Base-by-base conservation (phyloP, 179 eudicot species). In the Nepenthes alata region DNA sequence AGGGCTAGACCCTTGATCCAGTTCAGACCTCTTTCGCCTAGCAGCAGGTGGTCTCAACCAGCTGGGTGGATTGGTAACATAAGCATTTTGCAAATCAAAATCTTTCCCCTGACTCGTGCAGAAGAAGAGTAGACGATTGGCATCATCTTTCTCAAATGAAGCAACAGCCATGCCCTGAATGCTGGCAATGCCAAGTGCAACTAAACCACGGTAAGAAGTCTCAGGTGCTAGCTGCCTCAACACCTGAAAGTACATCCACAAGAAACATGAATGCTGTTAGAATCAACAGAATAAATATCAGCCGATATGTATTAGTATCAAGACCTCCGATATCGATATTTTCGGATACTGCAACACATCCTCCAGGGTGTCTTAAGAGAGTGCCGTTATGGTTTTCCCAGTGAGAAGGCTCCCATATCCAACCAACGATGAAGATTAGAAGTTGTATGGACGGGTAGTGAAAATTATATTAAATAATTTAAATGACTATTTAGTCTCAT, bases 221-320 rank as follows among this genome's bases (percentile, higher is more conserved):
- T 93, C 95, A 13, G 87, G 98, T 50, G 98, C 98, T 62, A 93
- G 82, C 81, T 93, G 98, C 75, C 98, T 80, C 74, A 93, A 69
- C 62, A 93, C 93, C 98, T 93, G 73, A 35, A 73, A 62, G 25
- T 41, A 7, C 45, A 41, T 70, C 10, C 10, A 55, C 38, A 35
- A 16, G 11, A 25, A 3, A 10, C 5, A 58, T 13, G 45, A 4
- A 41, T 41, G 45, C 5, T 4, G 45, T 41, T 4, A 41, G 8
- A 41, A 41, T 41, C 25, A 25, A 25, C 25, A 0, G 25, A 25
- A 25, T 25, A 25, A 25, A 25, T 25, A 25, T 25, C 25, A 25
- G 1, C 25, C 25, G 25, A 25, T 25, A 25, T 25, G 25, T 25
- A 25, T 25, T 25, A 25, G 25, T 25, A 25, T 25, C 25, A 25